phyloP scores from a whole-genome alignment of 2,329 filamentous ascomycete species.

The Talaromyces funiculosus region DNA sequence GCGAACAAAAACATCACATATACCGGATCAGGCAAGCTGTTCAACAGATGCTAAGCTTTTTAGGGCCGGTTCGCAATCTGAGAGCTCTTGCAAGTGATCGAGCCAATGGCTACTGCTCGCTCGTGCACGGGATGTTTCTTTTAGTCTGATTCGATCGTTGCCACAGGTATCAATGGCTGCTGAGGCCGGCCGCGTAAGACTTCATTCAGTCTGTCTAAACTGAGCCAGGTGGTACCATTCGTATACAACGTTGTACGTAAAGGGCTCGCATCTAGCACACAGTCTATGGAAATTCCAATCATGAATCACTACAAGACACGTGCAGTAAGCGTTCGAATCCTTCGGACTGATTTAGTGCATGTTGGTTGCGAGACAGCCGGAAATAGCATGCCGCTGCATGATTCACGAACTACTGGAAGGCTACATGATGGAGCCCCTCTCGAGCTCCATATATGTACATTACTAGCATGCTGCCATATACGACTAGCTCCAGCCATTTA shows the following conservation, averaged over 20 bases:
- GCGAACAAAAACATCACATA: neutral
- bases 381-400: neutral
- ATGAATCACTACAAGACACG: neutral
- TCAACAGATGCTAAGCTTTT: conserved; percentile 12
- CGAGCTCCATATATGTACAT: no score
- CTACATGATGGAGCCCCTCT: neutral
- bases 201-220: neutral
- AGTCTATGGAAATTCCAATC: neutral
- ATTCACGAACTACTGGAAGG: neutral
- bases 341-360: neutral
- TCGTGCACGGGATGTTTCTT: conserved; percentile 2
- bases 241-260: no score
- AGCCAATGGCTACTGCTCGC: conserved; percentile 2
- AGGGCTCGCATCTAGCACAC: neutral
- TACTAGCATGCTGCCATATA: neutral
- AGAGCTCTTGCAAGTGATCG: neutral
- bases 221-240: neutral
- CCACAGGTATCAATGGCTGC: no score
- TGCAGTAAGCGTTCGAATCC: neutral
- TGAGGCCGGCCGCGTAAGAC: neutral
- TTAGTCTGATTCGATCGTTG: neutral
- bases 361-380: neutral
- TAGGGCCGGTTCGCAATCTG: conserved; percentile 8
- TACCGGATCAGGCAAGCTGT: neutral
- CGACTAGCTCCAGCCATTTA: neutral